These are phyloP conservation scores for Trichosporon inkin DNA, from an alignment of 1,284 basidiomycete genomes.

Conservation along the genomic window DNA sequence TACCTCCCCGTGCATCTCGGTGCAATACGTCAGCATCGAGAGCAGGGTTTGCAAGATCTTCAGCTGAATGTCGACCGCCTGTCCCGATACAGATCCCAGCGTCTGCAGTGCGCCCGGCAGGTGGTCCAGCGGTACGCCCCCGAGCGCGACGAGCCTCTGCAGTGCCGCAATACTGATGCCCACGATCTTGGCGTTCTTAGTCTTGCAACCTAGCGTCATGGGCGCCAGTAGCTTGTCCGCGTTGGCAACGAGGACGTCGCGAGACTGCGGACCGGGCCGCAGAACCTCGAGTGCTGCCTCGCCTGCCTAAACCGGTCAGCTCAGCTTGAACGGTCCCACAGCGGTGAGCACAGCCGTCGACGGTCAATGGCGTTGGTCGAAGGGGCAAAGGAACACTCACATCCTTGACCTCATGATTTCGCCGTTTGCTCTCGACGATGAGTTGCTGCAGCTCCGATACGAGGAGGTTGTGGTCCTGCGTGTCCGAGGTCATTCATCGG, in stretches of 20 bases:
- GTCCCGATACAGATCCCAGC: conserved; percentile 77
- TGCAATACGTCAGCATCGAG: conserved; percentile 81
- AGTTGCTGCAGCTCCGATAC: conserved; percentile 59
- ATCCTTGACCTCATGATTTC: conserved; percentile 77
- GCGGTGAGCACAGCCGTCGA: not conserved
- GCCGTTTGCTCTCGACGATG: conserved; percentile 71
- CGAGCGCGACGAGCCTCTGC: conserved; percentile 82
- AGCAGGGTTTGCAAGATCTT: conserved; percentile 85
- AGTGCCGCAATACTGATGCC: conserved; percentile 85
- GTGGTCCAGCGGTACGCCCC: conserved; percentile 64
- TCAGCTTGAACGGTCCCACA: not conserved
- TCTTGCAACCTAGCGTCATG: conserved; percentile 89
- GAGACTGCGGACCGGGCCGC: conserved; percentile 62
- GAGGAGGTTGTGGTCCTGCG: conserved; percentile 48
- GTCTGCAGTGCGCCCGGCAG: conserved; percentile 74
- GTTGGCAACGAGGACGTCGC: conserved; percentile 56
- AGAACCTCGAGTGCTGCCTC: conserved; percentile 77
- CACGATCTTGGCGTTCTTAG: conserved; percentile 89
- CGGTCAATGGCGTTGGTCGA: conserved; percentile 8
- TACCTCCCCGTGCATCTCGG: conserved; percentile 68
- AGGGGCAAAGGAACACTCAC: conserved; percentile 48
- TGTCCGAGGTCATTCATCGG: not conserved
- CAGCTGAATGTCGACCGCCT: conserved; percentile 91
- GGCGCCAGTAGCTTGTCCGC: conserved; percentile 78
- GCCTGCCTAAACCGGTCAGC: conserved; percentile 55